Percentiles rank a stretch among this genome's conserved stretches.
Evolutionary conservation across 331 rosid genomes (phyloP).

Genomic region (Arachis monticola): DNA sequence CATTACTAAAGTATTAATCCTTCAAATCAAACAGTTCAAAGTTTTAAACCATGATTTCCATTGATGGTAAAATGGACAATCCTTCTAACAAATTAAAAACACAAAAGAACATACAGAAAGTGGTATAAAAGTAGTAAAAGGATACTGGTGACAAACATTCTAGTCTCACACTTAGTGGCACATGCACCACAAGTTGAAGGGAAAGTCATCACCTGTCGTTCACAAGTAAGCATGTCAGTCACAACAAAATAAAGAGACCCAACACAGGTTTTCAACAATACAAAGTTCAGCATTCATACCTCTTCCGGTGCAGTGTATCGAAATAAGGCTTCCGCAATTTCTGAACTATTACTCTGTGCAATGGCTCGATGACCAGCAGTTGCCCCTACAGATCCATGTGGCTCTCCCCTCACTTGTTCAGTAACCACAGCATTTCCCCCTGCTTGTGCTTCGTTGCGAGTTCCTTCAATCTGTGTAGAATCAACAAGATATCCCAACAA

Average conservation of each 20-base stretch:
- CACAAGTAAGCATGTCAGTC: constrained; percentile 28
- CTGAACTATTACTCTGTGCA: constrained; percentile 87
- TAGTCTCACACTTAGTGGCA: constrained; percentile 74
- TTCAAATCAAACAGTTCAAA: constrained; percentile 28
- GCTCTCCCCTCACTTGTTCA: constrained; percentile 55
- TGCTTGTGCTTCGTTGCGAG: constrained; percentile 43
- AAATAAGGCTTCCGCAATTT: constrained; percentile 85
- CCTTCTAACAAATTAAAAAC: constrained; percentile 8
- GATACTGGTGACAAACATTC: constrained; percentile 97
- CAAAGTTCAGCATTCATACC: constrained; percentile 50
- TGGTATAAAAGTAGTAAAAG: constrained; percentile 39
- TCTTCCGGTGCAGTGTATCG: constrained; percentile 95
- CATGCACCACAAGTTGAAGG: constrained; percentile 95
- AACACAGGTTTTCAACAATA: constrained; percentile 84
- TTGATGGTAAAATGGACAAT: neutral
- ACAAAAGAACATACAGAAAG: constrained; percentile 16
- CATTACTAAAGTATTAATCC: constrained; percentile 22
- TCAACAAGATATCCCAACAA: constrained; percentile 72
- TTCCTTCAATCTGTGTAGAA: constrained; percentile 52
- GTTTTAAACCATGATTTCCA: constrained; percentile 11
- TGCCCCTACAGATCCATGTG: constrained; percentile 91
- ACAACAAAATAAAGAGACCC: constrained; percentile 24
- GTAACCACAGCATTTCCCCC: constrained; percentile 46
- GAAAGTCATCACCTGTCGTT: constrained; percentile 92
- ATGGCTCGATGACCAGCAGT: constrained; percentile 87